Percentiles rank a stretch among this genome's conserved stretches.
Evolutionary conservation across 1,284 basidiomycete species (phyloP).

Genomic region (Fomitopsis pinicola): DNA sequence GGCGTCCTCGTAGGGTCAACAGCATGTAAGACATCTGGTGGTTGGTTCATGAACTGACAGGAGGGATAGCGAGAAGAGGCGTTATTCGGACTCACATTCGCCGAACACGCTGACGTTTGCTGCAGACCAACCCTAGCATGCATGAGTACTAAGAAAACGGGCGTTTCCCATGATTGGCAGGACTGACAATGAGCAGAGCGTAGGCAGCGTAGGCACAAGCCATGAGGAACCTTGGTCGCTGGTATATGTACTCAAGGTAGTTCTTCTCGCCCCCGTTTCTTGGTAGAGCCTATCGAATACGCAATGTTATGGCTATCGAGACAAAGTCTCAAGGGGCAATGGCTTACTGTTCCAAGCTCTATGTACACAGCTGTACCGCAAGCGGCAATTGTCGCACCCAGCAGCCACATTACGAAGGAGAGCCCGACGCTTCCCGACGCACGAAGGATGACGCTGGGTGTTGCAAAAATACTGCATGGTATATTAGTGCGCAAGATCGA

Average conservation of each 20-base stretch:
- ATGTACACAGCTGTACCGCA: conserved; percentile 70
- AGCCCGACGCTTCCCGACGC: conserved; percentile 64
- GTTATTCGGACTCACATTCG: conserved; percentile 52
- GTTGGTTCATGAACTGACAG: background rate
- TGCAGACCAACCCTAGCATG: conserved; percentile 45
- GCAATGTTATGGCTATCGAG: background rate
- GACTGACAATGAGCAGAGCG: conserved; percentile 51
- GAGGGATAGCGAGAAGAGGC: background rate
- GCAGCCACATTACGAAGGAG: conserved; percentile 64
- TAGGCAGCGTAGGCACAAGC: conserved; percentile 61
- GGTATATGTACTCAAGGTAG: conserved; percentile 70
- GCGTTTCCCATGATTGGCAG: background rate
- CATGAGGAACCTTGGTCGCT: conserved; percentile 54
- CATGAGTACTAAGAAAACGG: conserved; percentile 7
- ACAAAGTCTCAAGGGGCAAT: background rate
- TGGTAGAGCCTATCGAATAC: conserved; percentile 49
- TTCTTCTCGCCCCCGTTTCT: conserved; percentile 75
- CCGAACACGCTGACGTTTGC: conserved; percentile 60
- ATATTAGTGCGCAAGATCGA: background rate
- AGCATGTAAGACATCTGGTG: conserved; percentile 49
- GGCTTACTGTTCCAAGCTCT: conserved; percentile 61
- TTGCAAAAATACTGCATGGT: conserved; percentile 62
- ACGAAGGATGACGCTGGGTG: conserved; percentile 63
- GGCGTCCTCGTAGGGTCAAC: conserved; percentile 26
- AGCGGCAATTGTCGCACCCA: conserved; percentile 59